A percentile compares a stretch with the other conserved stretches of the same genome.
Evolutionary conservation across 2,329 filamentous ascomycete genomes (phyloP).

Genomic region (Fusarium sp.): DNA sequence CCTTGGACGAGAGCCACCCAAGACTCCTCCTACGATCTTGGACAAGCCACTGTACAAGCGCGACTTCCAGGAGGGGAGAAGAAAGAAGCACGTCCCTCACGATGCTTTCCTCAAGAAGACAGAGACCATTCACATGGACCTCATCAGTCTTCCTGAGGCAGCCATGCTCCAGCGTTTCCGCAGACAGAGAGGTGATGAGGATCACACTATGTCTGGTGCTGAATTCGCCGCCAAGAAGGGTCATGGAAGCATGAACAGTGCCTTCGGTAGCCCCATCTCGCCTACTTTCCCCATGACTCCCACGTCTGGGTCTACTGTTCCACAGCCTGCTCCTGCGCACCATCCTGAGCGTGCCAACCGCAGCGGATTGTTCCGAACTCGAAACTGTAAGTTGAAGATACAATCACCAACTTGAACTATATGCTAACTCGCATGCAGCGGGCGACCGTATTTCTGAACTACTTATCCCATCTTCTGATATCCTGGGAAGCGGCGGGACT

Average conservation of each 20-base stretch:
- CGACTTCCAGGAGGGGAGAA: conserved; percentile 25
- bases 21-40: conserved; percentile 36
- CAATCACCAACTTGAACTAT: neutral
- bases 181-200: conserved; percentile 52
- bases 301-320: neutral
- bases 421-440: conserved; percentile 29
- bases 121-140: conserved; percentile 50
- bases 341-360: conserved; percentile 16
- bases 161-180: conserved; percentile 50
- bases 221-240: conserved; percentile 38
- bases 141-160: conserved; percentile 55
- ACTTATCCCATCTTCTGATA: conserved; percentile 43
- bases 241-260: conserved; percentile 40
- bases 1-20: conserved; percentile 41
- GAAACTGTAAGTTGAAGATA: conserved; percentile 34
- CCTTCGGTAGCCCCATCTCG: conserved; percentile 49
- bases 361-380: conserved; percentile 10
- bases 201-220: conserved; percentile 49
- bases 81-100: conserved; percentile 34
- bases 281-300: conserved; percentile 44
- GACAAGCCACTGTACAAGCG: conserved; percentile 41
- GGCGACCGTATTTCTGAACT: conserved; percentile 40
- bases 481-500: conserved; percentile 36
- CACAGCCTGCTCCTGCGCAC: conserved; percentile 34
- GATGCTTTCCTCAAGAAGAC: conserved; percentile 42